A percentile compares a stretch with the other conserved stretches of the same genome.
These are phyloP conservation scores for Microbotryum intermedium DNA, from an alignment of 1,284 basidiomycete species.

Conservation along the genomic window DNA sequence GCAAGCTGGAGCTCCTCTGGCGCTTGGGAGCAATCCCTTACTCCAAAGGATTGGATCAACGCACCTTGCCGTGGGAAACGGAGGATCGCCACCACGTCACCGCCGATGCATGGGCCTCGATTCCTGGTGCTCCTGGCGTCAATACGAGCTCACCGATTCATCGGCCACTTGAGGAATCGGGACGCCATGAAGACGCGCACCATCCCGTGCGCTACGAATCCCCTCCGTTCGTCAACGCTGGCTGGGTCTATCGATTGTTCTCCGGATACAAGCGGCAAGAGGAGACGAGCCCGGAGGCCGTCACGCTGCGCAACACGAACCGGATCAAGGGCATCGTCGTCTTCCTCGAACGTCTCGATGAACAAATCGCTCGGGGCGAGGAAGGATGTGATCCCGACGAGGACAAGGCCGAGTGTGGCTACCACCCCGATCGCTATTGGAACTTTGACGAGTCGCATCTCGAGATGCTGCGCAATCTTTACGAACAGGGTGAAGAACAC, in stretches of 20 bases:
- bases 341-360: conserved; percentile 36
- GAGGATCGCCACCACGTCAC: conserved; percentile 34
- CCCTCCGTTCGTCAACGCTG: conserved; percentile 30
- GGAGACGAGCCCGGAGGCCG: conserved; percentile 29
- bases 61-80: conserved; percentile 33
- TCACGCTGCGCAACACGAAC: conserved; percentile 32
- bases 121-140: conserved; percentile 23
- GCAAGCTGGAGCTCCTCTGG: conserved; percentile 37
- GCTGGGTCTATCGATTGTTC: conserved; percentile 38
- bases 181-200: not conserved
- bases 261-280: conserved; percentile 35
- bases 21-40: conserved; percentile 36
- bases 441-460: conserved; percentile 28
- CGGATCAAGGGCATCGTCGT: conserved; percentile 36
- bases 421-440: conserved; percentile 29
- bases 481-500: conserved; percentile 15
- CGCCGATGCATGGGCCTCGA: conserved; percentile 31
- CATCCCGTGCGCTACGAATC: conserved; percentile 13
- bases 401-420: conserved; percentile 29
- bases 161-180: conserved; percentile 8
- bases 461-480: conserved; percentile 27
- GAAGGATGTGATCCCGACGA: conserved; percentile 17
- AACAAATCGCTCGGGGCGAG: conserved; percentile 27
- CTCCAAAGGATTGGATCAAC: conserved; percentile 31
- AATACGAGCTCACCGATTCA: conserved; percentile 19